Percentiles rank a stretch among this genome's conserved stretches.
Conservation (phyloP, 2,329 filamentous ascomycete species). For the Clarireedia homoeocarpa region DNA sequence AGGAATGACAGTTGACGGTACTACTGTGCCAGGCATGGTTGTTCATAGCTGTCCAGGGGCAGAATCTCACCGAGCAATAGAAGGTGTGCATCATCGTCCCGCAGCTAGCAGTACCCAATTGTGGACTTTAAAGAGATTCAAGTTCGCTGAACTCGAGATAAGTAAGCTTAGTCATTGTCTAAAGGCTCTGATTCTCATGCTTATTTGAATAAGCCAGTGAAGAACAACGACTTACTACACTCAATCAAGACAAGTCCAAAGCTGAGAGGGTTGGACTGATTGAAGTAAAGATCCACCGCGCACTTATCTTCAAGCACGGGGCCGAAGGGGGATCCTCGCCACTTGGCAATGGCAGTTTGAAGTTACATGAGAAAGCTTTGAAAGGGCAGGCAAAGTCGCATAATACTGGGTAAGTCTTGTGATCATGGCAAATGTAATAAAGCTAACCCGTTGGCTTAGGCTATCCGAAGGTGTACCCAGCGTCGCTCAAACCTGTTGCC, state of each 20-base stretch:
- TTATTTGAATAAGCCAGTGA: background rate
- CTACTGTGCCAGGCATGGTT: accelerated
- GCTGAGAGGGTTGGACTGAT: background rate
- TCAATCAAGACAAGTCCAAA: background rate
- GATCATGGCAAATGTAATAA: background rate
- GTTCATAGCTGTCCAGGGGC: background rate
- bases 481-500: accelerated
- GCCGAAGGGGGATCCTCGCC: accelerated
- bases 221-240: background rate
- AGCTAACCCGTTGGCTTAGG: background rate
- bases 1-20: background rate
- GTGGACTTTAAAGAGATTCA: background rate
- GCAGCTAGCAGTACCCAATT: too few relatives aligned
- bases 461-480: background rate
- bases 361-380: slow-evolving; percentile 5
- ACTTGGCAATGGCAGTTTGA: too few relatives aligned
- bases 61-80: background rate
- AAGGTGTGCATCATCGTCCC: too few relatives aligned
- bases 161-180: background rate
- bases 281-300: background rate
- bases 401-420: background rate
- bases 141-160: background rate
- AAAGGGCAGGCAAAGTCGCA: slow-evolving; percentile 6
- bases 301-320: background rate
- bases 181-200: background rate